Evolutionary conservation across 768 basidiomycete genomes (phyloP).

Genomic region (Mycena vulgaris): DNA sequence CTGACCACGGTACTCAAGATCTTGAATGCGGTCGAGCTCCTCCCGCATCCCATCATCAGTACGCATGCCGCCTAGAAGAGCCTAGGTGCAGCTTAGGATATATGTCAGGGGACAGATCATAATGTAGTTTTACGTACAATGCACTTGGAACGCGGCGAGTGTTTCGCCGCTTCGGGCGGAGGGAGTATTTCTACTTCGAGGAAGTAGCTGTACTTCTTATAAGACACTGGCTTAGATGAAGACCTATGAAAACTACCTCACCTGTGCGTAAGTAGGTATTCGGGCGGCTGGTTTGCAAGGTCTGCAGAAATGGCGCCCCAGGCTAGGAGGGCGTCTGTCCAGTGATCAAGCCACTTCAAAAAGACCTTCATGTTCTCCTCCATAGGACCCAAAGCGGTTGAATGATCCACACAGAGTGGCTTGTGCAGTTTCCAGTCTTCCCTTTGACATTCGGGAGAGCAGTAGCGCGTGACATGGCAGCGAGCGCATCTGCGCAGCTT

Average conservation of each 20-base stretch:
- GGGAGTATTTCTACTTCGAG: slow-evolving; percentile 6
- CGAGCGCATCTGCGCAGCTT: slow-evolving; percentile 20
- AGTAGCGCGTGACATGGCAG: slow-evolving; percentile 14
- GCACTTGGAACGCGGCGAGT: slow-evolving; percentile 9
- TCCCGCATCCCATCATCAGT: neutral
- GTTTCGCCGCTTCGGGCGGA: neutral
- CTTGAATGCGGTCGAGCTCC: neutral
- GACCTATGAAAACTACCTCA: neutral
- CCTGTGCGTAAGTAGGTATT: slow-evolving; percentile 9
- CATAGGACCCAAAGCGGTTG: slow-evolving; percentile 1
- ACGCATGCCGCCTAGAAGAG: slow-evolving; percentile 11
- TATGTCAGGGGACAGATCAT: neutral
- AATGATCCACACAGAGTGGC: slow-evolving; percentile 8
- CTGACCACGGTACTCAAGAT: neutral
- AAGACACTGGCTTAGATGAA: neutral
- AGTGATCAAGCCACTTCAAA: slow-evolving; percentile 13
- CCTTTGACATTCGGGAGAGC: slow-evolving; percentile 15
- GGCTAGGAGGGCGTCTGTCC: slow-evolving; percentile 8
- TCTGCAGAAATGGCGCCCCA: slow-evolving; percentile 21
- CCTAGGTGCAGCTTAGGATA: neutral
- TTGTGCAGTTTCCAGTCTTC: slow-evolving; percentile 17
- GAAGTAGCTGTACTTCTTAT: neutral
- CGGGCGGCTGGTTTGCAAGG: slow-evolving; percentile 2
- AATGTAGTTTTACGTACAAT: neutral
- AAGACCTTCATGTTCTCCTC: slow-evolving; percentile 6